Base-by-base conservation (phyloP, 108 stramenopile species). In the Fistulifera solaris region DNA sequence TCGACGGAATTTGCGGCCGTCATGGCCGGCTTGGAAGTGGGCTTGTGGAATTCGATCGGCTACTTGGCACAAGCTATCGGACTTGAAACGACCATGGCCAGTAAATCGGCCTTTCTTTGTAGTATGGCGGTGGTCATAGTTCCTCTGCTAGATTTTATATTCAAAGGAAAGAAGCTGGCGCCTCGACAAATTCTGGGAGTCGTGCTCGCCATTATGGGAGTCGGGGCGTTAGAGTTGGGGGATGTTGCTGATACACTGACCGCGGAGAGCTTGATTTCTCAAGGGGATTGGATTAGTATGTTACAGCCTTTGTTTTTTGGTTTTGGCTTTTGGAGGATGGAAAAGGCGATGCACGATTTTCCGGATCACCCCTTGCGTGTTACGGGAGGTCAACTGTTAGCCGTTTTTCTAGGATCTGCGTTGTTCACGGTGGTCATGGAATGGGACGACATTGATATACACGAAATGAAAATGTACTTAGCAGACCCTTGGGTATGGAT, bases 11-110 rank as follows among this genome's bases (percentile, higher is more conserved):
- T 17, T 17, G 21, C 21, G 11, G 19, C 44, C 11, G 21, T 45
- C 11, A 42, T 75, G 48, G 68, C 64, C 21, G 94, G 94, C 16
- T 72, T 94, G 52, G 95, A 96, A 58, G 77, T 94, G 15, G 95
- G 95, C 16, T 28, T 84, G 21, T 88, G 72, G 57, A 85, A 81
- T 63, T 66, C 85, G 0, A 65, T 87, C 52, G 95, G 90, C 4
- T 96, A 96, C 58, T 61, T 90, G 21, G 71, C 90, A 21, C 95
- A 96, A 67, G 93, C 95, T 0, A 65, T 89, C 24, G 87, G 89
- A 11, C 65, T 96, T 15, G 67, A 77, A 59, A 86, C 87, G 7
- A 88, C 87, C 11, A 48, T 64, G 23, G 93, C 95, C 12, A 71
- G 76, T 38, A 85, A 88, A 59, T 79, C 83, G 27, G 91, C 93